Evolutionary conservation across 805 yeast species (phyloP).

Genomic region (Lachancea cidri): DNA sequence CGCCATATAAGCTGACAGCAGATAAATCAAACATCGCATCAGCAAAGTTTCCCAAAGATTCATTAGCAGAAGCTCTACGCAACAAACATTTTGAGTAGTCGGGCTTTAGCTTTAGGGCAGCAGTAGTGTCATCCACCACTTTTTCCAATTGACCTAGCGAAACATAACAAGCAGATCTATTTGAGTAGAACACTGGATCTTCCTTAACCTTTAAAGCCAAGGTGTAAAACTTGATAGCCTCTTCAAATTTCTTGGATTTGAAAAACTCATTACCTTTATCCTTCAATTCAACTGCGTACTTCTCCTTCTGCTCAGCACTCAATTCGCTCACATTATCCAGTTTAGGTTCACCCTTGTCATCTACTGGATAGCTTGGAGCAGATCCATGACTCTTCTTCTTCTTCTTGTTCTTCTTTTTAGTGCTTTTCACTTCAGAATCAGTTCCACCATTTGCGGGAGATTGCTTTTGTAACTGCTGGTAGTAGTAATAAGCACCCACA

Average conservation of each 20-base stretch:
- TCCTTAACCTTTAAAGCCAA: conserved; percentile 68
- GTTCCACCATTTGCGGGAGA: conserved; percentile 11
- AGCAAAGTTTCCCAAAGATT: conserved; percentile 66
- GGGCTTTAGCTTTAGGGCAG: conserved; percentile 80
- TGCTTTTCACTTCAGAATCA: conserved; percentile 17
- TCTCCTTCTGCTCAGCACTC: conserved; percentile 48
- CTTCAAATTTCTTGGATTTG: conserved; percentile 59
- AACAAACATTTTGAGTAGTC: conserved; percentile 86
- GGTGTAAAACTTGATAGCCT: conserved; percentile 77
- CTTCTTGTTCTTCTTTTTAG: conserved; percentile 40
- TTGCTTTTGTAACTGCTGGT: conserved; percentile 32
- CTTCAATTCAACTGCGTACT: conserved; percentile 71
- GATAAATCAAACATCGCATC: conserved; percentile 92
- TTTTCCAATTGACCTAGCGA: conserved; percentile 74
- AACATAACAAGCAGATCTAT: conserved; percentile 93
- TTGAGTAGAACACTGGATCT: conserved; percentile 89
- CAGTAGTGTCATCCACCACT: conserved; percentile 82
- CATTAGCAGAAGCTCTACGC: conserved; percentile 92
- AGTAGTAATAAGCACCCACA: conserved; percentile 53
- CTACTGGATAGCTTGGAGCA: conserved; percentile 45
- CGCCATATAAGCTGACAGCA: conserved; percentile 79
- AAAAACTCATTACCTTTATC: conserved; percentile 83
- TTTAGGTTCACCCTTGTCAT: conserved; percentile 52
- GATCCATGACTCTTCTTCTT: conserved; percentile 36
- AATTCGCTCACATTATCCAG: conserved; percentile 42